phyloP scores from a whole-genome alignment of 2,329 filamentous ascomycete genomes.

The Fusarium albosuccineum region DNA sequence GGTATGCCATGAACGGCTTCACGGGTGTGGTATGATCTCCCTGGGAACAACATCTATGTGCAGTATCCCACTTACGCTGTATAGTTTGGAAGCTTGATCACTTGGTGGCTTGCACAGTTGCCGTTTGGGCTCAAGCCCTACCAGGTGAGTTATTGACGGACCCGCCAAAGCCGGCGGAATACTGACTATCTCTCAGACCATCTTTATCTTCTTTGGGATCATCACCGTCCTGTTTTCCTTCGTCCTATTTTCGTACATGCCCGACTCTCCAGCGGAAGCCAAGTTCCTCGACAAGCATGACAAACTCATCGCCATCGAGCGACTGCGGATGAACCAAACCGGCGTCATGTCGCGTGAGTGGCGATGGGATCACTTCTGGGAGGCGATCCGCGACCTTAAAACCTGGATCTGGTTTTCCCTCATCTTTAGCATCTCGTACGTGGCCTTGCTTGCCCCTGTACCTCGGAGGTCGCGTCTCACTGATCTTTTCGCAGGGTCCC shows the following conservation, averaged over 20 bases:
- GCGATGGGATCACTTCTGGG: slow-evolving; percentile 54
- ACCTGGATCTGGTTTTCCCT: slow-evolving; percentile 56
- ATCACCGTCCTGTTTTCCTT: slow-evolving; percentile 58
- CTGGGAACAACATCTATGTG: accelerated
- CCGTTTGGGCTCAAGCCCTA: slow-evolving; percentile 32
- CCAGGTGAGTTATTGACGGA: not conserved
- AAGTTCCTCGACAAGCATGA: slow-evolving; percentile 68
- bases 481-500: slow-evolving; percentile 15
- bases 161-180: not conserved
- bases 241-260: slow-evolving; percentile 67
- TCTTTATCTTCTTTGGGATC: slow-evolving; percentile 40
- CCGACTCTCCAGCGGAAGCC: slow-evolving; percentile 71
- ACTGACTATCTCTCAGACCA: slow-evolving; percentile 3
- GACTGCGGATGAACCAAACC: slow-evolving; percentile 63
- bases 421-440: slow-evolving; percentile 61
- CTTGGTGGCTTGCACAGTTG: slow-evolving; percentile 36
- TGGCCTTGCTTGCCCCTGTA: not conserved
- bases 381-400: slow-evolving; percentile 52
- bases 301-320: slow-evolving; percentile 69
- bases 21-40: slow-evolving; percentile 23
- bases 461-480: slow-evolving; percentile 37
- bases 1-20: slow-evolving; percentile 39
- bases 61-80: not conserved
- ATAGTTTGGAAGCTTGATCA: slow-evolving; percentile 36
- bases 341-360: slow-evolving; percentile 52